These are phyloP conservation scores for Blechomonas ayalai DNA, from an alignment of 208 protist genomes.

Conservation along the genomic window DNA sequence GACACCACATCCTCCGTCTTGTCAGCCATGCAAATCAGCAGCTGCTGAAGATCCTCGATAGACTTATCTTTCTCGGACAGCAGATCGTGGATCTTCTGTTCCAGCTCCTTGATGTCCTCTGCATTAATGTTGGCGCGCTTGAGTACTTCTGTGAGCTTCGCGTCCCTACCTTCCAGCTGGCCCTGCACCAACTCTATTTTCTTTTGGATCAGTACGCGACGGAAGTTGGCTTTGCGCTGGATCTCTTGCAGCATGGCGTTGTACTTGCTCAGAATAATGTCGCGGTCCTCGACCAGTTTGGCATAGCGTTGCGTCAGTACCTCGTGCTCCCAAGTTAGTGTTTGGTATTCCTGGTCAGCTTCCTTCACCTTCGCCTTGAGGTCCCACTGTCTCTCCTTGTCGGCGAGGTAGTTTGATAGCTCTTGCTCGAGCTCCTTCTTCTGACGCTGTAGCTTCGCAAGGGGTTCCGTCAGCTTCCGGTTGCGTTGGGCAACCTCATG, in stretches of 20 bases:
- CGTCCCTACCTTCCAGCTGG: slow-evolving; percentile 91
- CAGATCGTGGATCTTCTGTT: slow-evolving; percentile 93
- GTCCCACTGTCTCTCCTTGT: slow-evolving; percentile 79
- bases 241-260: slow-evolving; percentile 94
- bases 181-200: slow-evolving; percentile 91
- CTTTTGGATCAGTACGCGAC: slow-evolving; percentile 93
- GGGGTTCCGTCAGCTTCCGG: slow-evolving; percentile 93
- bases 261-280: slow-evolving; percentile 94
- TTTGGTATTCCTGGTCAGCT: slow-evolving; percentile 85
- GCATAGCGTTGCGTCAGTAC: slow-evolving; percentile 90
- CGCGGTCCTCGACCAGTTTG: slow-evolving; percentile 91
- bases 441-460: slow-evolving; percentile 86
- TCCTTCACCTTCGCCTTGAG: slow-evolving; percentile 70
- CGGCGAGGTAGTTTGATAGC: slow-evolving; percentile 86
- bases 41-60: slow-evolving; percentile 92
- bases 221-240: slow-evolving; percentile 92
- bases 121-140: slow-evolving; percentile 92
- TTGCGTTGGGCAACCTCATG: slow-evolving; percentile 96
- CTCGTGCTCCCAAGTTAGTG: slow-evolving; percentile 94
- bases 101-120: slow-evolving; percentile 83
- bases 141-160: slow-evolving; percentile 91
- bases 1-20: slow-evolving; percentile 52
- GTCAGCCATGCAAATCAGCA: slow-evolving; percentile 60
- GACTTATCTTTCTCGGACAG: slow-evolving; percentile 94
- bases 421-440: slow-evolving; percentile 90